Conservation (phyloP, 2,329 filamentous ascomycete species). For the Trichoderma cornu-damae region DNA sequence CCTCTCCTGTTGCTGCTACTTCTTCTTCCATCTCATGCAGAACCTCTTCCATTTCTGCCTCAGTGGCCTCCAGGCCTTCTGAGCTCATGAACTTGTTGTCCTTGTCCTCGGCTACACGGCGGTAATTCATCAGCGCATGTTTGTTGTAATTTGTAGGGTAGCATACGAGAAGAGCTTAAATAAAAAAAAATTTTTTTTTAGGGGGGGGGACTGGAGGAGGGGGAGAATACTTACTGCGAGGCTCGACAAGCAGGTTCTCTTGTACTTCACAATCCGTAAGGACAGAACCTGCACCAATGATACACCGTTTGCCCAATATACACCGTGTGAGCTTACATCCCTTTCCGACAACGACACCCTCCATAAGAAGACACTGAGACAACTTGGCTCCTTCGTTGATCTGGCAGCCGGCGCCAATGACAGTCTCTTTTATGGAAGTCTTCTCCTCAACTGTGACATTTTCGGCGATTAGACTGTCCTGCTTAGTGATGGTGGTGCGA, state of each 20-base stretch:
- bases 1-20: constrained; percentile 25
- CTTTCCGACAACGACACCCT: constrained; percentile 78
- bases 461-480: constrained; percentile 77
- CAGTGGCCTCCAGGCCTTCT: constrained; percentile 58
- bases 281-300: constrained; percentile 75
- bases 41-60: constrained; percentile 55
- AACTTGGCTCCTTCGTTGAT: constrained; percentile 83
- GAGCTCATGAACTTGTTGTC: constrained; percentile 64
- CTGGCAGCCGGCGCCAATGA: constrained; percentile 81
- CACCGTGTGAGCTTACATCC: constrained; percentile 82
- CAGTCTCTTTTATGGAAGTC: constrained; percentile 84
- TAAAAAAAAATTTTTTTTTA: neutral
- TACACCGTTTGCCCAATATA: constrained; percentile 73
- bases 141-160: neutral
- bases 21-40: constrained; percentile 42
- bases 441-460: constrained; percentile 89
- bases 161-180: neutral
- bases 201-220: neutral
- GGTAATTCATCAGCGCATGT: neutral
- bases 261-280: constrained; percentile 89
- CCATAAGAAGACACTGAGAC: constrained; percentile 86
- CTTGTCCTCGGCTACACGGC: constrained; percentile 56
- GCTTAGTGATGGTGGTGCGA: constrained; percentile 73
- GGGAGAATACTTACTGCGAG: constrained; percentile 54
- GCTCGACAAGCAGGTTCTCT: constrained; percentile 79